Evolutionary conservation across 2,329 filamentous ascomycete genomes (phyloP).

Genomic region (Fusarium anguioides): DNA sequence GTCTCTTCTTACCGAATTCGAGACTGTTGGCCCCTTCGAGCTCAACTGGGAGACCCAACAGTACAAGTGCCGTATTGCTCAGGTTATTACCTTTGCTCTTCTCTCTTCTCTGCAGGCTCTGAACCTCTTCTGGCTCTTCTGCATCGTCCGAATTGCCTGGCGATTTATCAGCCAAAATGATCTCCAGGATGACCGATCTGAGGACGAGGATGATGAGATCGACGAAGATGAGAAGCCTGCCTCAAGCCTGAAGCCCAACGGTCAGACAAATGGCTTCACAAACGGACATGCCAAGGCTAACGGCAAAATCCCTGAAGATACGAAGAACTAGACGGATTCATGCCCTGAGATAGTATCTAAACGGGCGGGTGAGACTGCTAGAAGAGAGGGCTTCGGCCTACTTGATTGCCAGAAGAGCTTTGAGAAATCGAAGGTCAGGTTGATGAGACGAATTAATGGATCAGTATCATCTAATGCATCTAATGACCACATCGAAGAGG

Average conservation of each 20-base stretch:
- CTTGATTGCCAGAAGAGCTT: background rate
- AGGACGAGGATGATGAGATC: slow-evolving; percentile 65
- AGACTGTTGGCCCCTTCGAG: slow-evolving; percentile 78
- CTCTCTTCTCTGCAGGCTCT: slow-evolving; percentile 76
- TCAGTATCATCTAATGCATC: slow-evolving; percentile 22
- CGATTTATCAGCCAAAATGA: slow-evolving; percentile 72
- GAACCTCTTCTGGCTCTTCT: slow-evolving; percentile 85
- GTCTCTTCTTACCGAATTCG: slow-evolving; percentile 80
- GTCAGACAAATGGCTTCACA: slow-evolving; percentile 23
- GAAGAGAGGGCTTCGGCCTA: background rate
- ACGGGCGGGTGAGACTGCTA: background rate
- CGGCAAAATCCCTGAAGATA: slow-evolving; percentile 25
- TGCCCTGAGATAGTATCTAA: background rate
- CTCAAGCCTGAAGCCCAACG: slow-evolving; percentile 40
- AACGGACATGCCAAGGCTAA: slow-evolving; percentile 34
- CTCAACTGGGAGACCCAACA: slow-evolving; percentile 81
- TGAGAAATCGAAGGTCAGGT: slow-evolving; percentile 16
- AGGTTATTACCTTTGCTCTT: slow-evolving; percentile 73
- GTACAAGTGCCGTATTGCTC: slow-evolving; percentile 79
- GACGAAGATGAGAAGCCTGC: slow-evolving; percentile 61
- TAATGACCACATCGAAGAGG: slow-evolving; percentile 33
- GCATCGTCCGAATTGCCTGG: slow-evolving; percentile 79
- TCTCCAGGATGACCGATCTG: slow-evolving; percentile 77
- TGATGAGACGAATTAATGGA: slow-evolving; percentile 39
- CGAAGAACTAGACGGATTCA: slow-evolving; percentile 28